Conservation (phyloP, 2,329 filamentous ascomycete species). For the Fusarium vanettenii region DNA sequence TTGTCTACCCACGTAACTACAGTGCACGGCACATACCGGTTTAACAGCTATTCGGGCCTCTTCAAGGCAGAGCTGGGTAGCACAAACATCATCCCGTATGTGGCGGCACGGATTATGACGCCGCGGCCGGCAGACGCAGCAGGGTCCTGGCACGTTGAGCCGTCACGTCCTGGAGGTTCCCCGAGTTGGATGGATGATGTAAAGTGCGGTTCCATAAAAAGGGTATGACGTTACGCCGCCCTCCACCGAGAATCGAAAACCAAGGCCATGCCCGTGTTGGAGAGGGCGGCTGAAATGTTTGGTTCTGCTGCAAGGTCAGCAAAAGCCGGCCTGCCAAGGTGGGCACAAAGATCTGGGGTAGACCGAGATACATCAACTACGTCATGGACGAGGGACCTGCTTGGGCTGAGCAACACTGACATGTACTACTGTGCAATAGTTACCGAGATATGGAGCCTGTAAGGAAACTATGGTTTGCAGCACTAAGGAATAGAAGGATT, state of each 20-base stretch:
- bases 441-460: neutral
- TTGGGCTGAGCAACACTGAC: neutral
- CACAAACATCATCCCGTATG: constrained; percentile 11
- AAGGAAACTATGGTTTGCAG: neutral
- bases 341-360: constrained; percentile 3
- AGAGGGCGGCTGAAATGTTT: neutral
- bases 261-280: neutral
- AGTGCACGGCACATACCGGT: neutral
- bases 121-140: constrained; percentile 24
- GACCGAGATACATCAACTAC: constrained; percentile 7
- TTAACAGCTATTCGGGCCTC: neutral
- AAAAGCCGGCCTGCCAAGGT: neutral
- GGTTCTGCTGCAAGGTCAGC: neutral
- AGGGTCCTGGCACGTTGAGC: neutral
- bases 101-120: constrained; percentile 33
- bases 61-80: constrained; percentile 11
- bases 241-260: constrained; percentile 1
- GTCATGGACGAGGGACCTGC: constrained; percentile 10
- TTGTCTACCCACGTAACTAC: neutral
- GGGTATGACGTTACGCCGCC: constrained; percentile 28
- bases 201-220: constrained; percentile 17
- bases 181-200: constrained; percentile 26
- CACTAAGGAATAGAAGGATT: neutral
- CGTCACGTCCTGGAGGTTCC: neutral
- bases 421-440: neutral